Evolutionary conservation across 495 filamentous ascomycete species (phyloP), one percentile per base, ranked within the genome.

Genomic region (Xylaria nigripes): DNA sequence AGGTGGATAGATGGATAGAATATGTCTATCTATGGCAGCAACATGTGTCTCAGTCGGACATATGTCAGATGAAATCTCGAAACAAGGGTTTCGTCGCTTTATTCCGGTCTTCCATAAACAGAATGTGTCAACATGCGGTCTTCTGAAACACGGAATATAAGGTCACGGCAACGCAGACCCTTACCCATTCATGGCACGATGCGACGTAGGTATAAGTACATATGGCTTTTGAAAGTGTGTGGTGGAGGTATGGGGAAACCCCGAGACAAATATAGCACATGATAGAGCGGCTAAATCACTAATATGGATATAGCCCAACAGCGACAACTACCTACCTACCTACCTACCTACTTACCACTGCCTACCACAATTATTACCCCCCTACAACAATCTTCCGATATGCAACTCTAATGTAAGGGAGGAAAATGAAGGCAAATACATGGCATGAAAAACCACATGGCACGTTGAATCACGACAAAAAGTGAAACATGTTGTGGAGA

Each of bases 41-140:
- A 8, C 4, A 16, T 18, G 36, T 29, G 27, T 29, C 27, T 4
- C 27, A 29, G 9, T 29, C 4, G 27, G 27, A 9, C 4, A 29
- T 29, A 29, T 29, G 27, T 32, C 12, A 43, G 36, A 49, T 34
- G 45, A 49, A 45, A 55, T 49, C 18, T 42, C 42, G 53, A 55
- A 49, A 48, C 45, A 49, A 36, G 25, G 9, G 8, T 7, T 18
- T 18, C 15, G 1, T 9, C n/a, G 4, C 36, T 40, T 16, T 16
- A 18, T 40, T 40, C n/a, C 5, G 15, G 5, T 19, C 36, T 6
- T 18, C 5, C 46, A 24, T 3, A 55, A 49, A 25, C 27, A 45
- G 43, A 45, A 24, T 7, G 5, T 40, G 36, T 18, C 15, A 40
- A 40, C 5, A 40, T 19, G 36, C 36, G n/a, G 36, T 18, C 36